Percentiles rank a stretch among this genome's conserved stretches.
phyloP scores from a whole-genome alignment of 805 yeast species.

The Zygosaccharomyces pseudorouxii region DNA sequence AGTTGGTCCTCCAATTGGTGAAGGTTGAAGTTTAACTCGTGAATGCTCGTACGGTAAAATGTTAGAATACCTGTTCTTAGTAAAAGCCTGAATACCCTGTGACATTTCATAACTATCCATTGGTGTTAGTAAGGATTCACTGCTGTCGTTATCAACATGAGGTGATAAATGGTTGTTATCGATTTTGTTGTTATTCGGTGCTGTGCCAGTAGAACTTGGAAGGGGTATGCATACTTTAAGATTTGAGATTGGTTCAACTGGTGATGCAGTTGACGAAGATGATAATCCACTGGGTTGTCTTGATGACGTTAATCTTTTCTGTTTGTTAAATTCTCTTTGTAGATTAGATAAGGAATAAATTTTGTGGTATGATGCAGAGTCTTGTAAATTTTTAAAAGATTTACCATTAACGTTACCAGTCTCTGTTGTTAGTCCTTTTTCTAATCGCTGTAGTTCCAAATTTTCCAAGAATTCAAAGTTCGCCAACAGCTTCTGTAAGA shows the following conservation, averaged over 20 bases:
- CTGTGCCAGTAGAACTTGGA: background rate
- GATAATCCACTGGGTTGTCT: background rate
- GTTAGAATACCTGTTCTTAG: constrained; percentile 81
- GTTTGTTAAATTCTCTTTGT: constrained; percentile 22
- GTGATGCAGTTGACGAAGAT: constrained; percentile 9
- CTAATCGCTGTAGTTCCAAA: constrained; percentile 30
- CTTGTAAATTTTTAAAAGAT: constrained; percentile 8
- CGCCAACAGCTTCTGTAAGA: constrained; percentile 28
- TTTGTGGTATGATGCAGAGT: constrained; percentile 21
- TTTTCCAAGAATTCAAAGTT: constrained; percentile 37
- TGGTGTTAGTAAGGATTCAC: constrained; percentile 28
- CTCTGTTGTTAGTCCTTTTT: constrained; percentile 22
- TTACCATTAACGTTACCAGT: background rate
- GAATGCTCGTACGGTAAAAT: constrained; percentile 83
- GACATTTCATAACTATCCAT: constrained; percentile 41
- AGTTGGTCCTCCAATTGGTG: constrained; percentile 26
- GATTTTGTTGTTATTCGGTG: background rate
- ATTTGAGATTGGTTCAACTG: constrained; percentile 1
- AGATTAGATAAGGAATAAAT: constrained; percentile 24
- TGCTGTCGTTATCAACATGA: constrained; percentile 14
- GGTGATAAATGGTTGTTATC: constrained; percentile 7
- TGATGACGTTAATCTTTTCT: constrained; percentile 5
- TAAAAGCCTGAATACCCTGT: constrained; percentile 71
- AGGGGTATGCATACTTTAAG: constrained; percentile 9
- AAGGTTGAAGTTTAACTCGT: constrained; percentile 50